phyloP scores from a whole-genome alignment of 495 filamentous ascomycete species.

The Xylaria longipes region DNA sequence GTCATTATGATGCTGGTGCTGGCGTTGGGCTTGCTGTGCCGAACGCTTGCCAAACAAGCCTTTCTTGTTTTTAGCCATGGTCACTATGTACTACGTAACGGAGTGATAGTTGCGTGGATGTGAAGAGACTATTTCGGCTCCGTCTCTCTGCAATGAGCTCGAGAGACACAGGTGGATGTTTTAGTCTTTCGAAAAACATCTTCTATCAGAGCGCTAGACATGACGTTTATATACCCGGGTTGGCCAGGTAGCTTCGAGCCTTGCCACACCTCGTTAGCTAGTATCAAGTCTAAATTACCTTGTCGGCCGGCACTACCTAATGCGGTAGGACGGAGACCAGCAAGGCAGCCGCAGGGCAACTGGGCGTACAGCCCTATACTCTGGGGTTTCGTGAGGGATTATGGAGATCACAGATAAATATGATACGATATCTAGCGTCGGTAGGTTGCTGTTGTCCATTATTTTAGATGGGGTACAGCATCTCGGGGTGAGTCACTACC shows the following conservation, averaged over 20 bases:
- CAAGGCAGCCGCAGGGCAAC: constrained; percentile 19
- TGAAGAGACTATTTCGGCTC: background rate
- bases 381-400: background rate
- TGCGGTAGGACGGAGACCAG: background rate
- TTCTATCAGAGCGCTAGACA: background rate
- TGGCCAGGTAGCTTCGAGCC: background rate
- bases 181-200: background rate
- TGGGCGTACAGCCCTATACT: background rate
- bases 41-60: constrained; percentile 2
- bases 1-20: background rate
- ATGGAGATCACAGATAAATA: background rate
- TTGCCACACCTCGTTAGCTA: background rate
- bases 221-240: constrained; percentile 1
- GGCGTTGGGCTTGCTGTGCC: background rate
- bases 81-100: background rate
- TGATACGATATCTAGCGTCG: background rate
- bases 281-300: background rate
- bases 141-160: background rate
- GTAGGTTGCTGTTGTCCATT: background rate
- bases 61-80: constrained; percentile 29
- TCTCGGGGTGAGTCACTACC: background rate
- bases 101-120: background rate
- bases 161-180: constrained; percentile 1
- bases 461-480: background rate
- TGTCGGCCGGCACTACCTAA: background rate